phyloP scores from a whole-genome alignment of 176 grass and related monocot species.

The Oryza punctata region DNA sequence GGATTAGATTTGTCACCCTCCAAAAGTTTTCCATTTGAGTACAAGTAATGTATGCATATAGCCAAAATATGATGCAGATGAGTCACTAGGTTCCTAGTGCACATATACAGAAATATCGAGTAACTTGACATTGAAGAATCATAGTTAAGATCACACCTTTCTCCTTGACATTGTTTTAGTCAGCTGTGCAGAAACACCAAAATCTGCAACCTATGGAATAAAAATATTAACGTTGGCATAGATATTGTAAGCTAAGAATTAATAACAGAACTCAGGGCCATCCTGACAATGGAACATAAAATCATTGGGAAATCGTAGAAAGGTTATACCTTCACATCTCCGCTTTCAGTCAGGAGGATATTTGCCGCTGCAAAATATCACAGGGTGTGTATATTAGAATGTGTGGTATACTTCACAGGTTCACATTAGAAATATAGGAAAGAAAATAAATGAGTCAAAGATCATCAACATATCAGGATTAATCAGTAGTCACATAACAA shows the following conservation, averaged over 20 bases:
- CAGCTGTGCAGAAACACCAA: slow-evolving; percentile 97
- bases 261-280: not conserved
- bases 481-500: slow-evolving; percentile 7
- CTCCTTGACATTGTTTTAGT: slow-evolving; percentile 99
- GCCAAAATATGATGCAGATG: not conserved
- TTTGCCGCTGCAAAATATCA: slow-evolving; percentile 86
- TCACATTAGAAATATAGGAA: not conserved
- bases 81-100: not conserved
- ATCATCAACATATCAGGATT: not conserved
- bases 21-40: slow-evolving; percentile 31
- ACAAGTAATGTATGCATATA: slow-evolving; percentile 22
- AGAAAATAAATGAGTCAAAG: slow-evolving; percentile 17
- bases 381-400: slow-evolving; percentile 29
- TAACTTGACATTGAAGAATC: not conserved
- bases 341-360: slow-evolving; percentile 93
- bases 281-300: slow-evolving; percentile 28
- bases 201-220: slow-evolving; percentile 86
- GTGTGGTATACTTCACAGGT: slow-evolving; percentile 9
- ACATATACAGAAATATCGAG: slow-evolving; percentile 28
- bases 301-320: not conserved
- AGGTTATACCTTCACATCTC: slow-evolving; percentile 94
- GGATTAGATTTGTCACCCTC: not conserved
- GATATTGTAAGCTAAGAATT: slow-evolving; percentile 6
- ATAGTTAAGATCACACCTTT: slow-evolving; percentile 66
- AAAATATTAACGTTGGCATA: slow-evolving; percentile 12